Evolutionary conservation across 1,284 basidiomycete species (phyloP).

Genomic region (Puccinia coronata): DNA sequence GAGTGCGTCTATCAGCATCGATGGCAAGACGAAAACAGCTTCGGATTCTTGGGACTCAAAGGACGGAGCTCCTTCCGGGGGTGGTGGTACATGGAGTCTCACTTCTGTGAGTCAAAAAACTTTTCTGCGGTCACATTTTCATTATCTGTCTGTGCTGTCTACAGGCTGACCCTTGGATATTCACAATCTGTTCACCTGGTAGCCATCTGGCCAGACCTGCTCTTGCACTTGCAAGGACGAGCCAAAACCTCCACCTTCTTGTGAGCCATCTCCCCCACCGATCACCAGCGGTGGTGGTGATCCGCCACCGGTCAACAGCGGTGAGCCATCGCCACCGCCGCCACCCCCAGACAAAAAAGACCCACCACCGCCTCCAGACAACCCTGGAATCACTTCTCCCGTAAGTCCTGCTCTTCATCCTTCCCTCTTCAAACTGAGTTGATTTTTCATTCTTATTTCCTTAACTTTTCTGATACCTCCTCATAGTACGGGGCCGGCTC

Average conservation of each 20-base stretch:
- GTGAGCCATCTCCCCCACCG: conserved; percentile 1
- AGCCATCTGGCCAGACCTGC: conserved; percentile 32
- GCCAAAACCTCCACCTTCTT: conserved; percentile 13
- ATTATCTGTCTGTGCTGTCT: too few relatives aligned
- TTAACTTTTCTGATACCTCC: not conserved
- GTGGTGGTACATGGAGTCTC: conserved; percentile 29
- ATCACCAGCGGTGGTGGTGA: conserved; percentile 18
- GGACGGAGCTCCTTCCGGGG: not conserved
- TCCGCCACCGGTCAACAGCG: not conserved
- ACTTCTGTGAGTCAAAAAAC: not conserved
- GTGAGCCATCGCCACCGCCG: not conserved
- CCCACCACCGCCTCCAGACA: not conserved
- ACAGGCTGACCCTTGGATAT: too few relatives aligned
- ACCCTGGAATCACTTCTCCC: conserved; percentile 12
- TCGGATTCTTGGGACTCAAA: not conserved
- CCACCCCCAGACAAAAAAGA: conserved; percentile 6
- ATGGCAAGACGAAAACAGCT: not conserved
- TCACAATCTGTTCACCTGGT: not conserved
- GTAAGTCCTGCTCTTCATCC: not conserved
- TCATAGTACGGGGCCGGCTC: not conserved
- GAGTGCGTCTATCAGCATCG: not conserved
- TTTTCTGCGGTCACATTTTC: not conserved
- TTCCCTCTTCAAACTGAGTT: not conserved
- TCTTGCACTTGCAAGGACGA: conserved; percentile 36
- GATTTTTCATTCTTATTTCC: not conserved